Evolutionary conservation across 768 basidiomycete species (phyloP), one percentile per base, ranked within the genome.

Genomic region (Auriscalpium orientale): DNA sequence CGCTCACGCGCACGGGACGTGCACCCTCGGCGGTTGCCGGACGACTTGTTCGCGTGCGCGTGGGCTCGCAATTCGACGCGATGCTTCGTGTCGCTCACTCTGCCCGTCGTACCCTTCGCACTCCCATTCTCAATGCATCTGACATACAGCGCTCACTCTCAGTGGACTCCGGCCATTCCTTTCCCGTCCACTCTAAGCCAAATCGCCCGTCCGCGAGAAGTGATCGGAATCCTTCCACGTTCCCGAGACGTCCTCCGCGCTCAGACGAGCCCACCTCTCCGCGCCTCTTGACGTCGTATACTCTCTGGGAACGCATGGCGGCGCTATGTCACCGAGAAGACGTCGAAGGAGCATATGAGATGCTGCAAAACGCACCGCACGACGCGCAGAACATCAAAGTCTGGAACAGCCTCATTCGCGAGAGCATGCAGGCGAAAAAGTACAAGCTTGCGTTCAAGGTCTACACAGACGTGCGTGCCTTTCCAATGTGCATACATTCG

Each of bases 351-450:
- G 91, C 91, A 0, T 74, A 89, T 4, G 66, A 73, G 22, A 79
- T 83, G 69, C 75, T 93, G n/a, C 80, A 85, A 64, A 81, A 77
- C 40, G 72, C 83, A 18, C 88, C 91, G 21, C 71, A 80, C 49
- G 87, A 85, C 60, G 84, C 89, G 0, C 86, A 89, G 64, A 91
- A 90, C 60, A 73, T 80, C 1, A 74, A 78, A 11, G 83, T 86
- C 8, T 93, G 91, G 91, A 91, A 91, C 60, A 88, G 84, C 3
- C 67, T 92, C 62, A 84, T 93, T 40, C 81, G 78, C 72, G 77
- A 83, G 52, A 78, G 79, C 49, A 72, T 88, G 73, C 76, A 80
- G 43, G 79, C 70, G 16, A 69, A 76, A 56, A 77, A 78, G 45
- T 85, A 75, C 64, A 77, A 82, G 38, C 69, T 87, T 35, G 80